phyloP scores from a whole-genome alignment of 805 yeast genomes.

The Dipodascus albidus region DNA sequence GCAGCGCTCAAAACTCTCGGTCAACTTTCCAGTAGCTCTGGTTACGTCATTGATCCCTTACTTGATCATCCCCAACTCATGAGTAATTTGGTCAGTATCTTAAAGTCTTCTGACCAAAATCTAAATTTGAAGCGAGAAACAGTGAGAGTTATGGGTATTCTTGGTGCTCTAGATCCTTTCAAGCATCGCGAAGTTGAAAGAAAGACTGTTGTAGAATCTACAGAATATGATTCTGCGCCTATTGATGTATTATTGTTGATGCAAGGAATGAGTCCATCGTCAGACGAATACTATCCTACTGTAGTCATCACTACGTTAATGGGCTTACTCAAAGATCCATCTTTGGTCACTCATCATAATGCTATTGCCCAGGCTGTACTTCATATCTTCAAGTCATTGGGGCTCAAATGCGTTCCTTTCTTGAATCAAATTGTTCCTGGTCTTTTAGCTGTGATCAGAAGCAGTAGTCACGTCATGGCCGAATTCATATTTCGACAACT shows the following conservation, averaged over 20 bases:
- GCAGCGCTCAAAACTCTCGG: constrained; percentile 84
- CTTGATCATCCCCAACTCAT: constrained; percentile 83
- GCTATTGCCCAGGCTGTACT: constrained; percentile 90
- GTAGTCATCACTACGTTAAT: constrained; percentile 81
- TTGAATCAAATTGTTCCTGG: constrained; percentile 83
- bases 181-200: constrained; percentile 87
- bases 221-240: constrained; percentile 69
- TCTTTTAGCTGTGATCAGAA: constrained; percentile 69
- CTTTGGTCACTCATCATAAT: constrained; percentile 77
- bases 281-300: constrained; percentile 88
- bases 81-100: constrained; percentile 67
- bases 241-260: constrained; percentile 81
- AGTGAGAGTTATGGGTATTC: constrained; percentile 76
- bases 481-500: constrained; percentile 87
- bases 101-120: constrained; percentile 63
- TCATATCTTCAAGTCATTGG: constrained; percentile 81
- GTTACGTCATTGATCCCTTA: constrained; percentile 89
- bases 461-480: constrained; percentile 56
- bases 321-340: constrained; percentile 75
- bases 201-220: constrained; percentile 34
- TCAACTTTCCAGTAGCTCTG: constrained; percentile 80
- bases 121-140: constrained; percentile 73
- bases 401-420: constrained; percentile 82
- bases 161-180: constrained; percentile 96
- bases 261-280: constrained; percentile 88